Evolutionary conservation across 441 rosid genomes (phyloP).

Genomic region (Cnidoscolus chayamansa): DNA sequence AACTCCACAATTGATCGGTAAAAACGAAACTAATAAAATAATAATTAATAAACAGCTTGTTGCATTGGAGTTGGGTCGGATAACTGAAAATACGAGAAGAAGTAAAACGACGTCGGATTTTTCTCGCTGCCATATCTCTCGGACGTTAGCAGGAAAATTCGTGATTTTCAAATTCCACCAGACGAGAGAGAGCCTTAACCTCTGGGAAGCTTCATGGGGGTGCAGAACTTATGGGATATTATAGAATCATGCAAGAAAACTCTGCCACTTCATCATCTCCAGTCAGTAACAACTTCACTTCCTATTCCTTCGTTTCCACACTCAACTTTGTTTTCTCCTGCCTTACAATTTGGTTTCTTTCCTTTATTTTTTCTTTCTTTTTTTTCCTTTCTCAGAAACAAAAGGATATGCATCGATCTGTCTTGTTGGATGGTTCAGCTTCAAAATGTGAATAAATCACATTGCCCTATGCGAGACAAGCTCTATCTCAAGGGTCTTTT

Average conservation of each 20-base stretch:
- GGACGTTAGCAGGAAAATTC: background rate
- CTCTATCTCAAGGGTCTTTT: constrained; percentile 68
- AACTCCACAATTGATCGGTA: too few relatives aligned
- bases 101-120: background rate
- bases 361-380: background rate
- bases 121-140: background rate
- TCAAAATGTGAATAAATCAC: constrained; percentile 58
- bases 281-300: constrained; percentile 30
- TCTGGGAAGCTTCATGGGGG: constrained; percentile 54
- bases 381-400: constrained; percentile 42
- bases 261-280: constrained; percentile 72
- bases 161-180: background rate
- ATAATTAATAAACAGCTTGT: too few relatives aligned
- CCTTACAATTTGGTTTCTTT: background rate
- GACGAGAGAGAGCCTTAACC: background rate
- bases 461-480: constrained; percentile 48
- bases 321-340: background rate
- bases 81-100: too few relatives aligned
- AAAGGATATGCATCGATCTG: constrained; percentile 78
- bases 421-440: constrained; percentile 94
- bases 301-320: background rate
- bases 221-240: constrained; percentile 79
- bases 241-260: constrained; percentile 85
- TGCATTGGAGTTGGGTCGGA: too few relatives aligned
- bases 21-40: too few relatives aligned